A percentile compares a stretch with the other conserved stretches of the same genome.
Conservation (phyloP, 345 rosid genomes). For the Angophora floribunda region DNA sequence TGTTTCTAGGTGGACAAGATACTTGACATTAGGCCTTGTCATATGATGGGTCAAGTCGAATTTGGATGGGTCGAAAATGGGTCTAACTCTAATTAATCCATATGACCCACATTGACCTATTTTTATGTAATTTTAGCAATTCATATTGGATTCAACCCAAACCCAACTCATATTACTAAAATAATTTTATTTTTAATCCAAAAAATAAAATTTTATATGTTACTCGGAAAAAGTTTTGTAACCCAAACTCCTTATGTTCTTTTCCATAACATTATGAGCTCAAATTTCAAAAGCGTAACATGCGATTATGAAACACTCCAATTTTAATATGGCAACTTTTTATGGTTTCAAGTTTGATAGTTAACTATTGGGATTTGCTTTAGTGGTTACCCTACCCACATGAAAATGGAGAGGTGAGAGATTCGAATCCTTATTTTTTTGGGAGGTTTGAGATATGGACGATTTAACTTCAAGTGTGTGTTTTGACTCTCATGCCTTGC, state of each 20-base stretch:
- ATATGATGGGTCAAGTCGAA: background rate
- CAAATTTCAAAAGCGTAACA: background rate
- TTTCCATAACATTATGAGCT: background rate
- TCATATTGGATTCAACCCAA: rapidly evolving
- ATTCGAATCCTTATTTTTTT: no score
- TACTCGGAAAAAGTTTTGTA: background rate
- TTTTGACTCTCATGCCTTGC: no score
- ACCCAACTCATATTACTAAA: no score
- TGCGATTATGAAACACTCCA: background rate
- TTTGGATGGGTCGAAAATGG: rapidly evolving
- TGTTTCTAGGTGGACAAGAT: background rate
- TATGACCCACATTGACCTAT: rapidly evolving
- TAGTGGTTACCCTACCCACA: no score
- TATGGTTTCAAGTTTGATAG: background rate
- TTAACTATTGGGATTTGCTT: no score
- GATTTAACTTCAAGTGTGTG: no score
- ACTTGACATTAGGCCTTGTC: rapidly evolving
- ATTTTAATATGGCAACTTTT: background rate
- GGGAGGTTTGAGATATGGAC: no score
- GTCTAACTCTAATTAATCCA: background rate
- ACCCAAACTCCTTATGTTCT: rapidly evolving
- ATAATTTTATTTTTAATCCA: background rate
- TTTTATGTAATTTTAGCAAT: background rate
- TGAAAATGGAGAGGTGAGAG: no score
- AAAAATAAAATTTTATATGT: background rate